Evolutionary conservation across 1,139 yeast species (phyloP).

Genomic region (Kluyveromyces sp.): DNA sequence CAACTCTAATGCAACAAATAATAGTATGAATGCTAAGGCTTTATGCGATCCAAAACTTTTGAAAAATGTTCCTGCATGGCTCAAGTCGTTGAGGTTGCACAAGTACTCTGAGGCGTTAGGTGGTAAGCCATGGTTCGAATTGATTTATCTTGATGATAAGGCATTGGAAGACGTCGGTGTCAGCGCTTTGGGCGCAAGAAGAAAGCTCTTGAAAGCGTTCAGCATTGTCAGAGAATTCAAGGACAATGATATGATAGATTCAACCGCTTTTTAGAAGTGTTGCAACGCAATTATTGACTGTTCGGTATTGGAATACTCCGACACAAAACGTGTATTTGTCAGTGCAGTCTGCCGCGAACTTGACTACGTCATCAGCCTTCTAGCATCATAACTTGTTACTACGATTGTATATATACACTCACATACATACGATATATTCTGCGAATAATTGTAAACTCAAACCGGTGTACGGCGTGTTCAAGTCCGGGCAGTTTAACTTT

Average conservation of each 20-base stretch:
- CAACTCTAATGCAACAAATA: constrained; percentile 10
- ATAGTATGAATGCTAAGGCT: constrained; percentile 45
- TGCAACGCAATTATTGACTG: too few species aligned
- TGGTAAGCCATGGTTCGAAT: constrained; percentile 69
- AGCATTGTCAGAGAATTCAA: constrained; percentile 58
- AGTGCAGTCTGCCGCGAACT: background rate
- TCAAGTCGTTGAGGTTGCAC: constrained; percentile 80
- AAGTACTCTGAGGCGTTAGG: constrained; percentile 84
- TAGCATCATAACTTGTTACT: background rate
- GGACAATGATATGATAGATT: constrained; percentile 32
- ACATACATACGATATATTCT: background rate
- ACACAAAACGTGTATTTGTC: background rate
- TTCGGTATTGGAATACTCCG: background rate
- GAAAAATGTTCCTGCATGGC: constrained; percentile 85
- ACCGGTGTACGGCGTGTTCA: too few species aligned
- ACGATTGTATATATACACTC: background rate
- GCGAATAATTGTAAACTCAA: background rate
- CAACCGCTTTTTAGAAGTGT: constrained; percentile 24
- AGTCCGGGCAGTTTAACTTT: background rate
- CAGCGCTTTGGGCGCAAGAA: constrained; percentile 87
- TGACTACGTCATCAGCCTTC: background rate
- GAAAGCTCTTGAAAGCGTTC: constrained; percentile 87
- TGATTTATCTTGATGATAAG: constrained; percentile 63
- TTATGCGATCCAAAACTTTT: constrained; percentile 58
- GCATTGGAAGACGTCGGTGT: constrained; percentile 77